Evolutionary conservation across 257 asterid species (phyloP), one percentile per base, ranked within the genome.

Genomic region (Misopates orontium): DNA sequence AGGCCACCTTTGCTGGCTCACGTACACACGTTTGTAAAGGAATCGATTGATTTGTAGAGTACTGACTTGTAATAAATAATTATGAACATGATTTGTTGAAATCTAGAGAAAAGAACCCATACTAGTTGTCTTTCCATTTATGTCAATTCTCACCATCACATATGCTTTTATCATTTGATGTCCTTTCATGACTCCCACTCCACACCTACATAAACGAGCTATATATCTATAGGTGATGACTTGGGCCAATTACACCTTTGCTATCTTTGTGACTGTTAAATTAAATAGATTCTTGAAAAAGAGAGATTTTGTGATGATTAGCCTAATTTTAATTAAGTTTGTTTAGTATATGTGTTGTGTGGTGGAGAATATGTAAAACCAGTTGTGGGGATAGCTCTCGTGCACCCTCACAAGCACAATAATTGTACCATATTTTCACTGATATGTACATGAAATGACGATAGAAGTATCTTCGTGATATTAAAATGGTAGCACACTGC

Each of bases 121-220:
- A 65, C 76, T 53, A 67, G 48, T 36, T 48, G 81, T 58, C 60
- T 63, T 63, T 63, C 70, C 70, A 42, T 64, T 67, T 68, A 36
- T 47, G 66, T 71, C 62, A 52, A 62, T 62, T 25, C 23, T 8
- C 39, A 31, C 68, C 8, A 15, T 42, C 61, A 47, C 71, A 17
- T 49, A 50, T 47, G 48, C 61, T 62, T 71, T 71, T 57, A 47
- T 68, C 57, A 40, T 51, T 66, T 62, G 40, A 7, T 62, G 67
- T 62, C 56, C 67, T 42, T 23, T 16, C 64, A 8, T 24, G 13
- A 16, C 47, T 31, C 62, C 51, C 51, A 14, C 51, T 0, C 51
- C 51, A 4, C n/a, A 13, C 50, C 42, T 36, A 36, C 42, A 36
- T 36, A 36, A 36, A 36, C 36, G n/a, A n/a, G 6, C 36, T 28